Base-by-base conservation (phyloP, 306 rosid genomes). In the Vicia villosa region DNA sequence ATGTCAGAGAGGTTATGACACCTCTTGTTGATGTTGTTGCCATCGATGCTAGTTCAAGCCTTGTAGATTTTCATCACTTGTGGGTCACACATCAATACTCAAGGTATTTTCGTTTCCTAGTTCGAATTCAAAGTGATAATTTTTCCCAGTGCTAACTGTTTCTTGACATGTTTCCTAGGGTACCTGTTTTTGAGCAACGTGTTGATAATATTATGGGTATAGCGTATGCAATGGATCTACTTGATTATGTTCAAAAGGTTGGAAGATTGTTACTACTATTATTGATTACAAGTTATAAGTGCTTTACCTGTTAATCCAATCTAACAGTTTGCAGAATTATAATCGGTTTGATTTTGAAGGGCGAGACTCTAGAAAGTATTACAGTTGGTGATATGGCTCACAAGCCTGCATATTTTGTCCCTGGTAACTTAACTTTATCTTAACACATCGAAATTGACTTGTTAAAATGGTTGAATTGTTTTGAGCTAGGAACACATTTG, bases 31-130 rank as follows among this genome's bases (percentile, higher is more conserved):
- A 91, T 74, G 96, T 95, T 72, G 99, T 95, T 69, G 99, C 99
- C 71, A 95, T 95, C 14, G 97, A 91, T 85, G 84, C 86, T 22
- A 78, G 93, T 87, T 83, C 88, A 65, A 95, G 90, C 32, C 89
- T 95, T 22, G 84, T 95, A 54, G 97, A 91, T 78, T 95, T 95
- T 81, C 95, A 87, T 50, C 78, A 77, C 80, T 75, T 89, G 85
- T 95, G 97, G 99, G 84, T 87, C 66, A 89, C 97, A 74, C 99
- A 95, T 87, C 99, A 95, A 63, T 95, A 95, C 88, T 95, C 99
- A 62, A 95, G 99, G 97, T 89, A 85, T 65, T 41, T 41, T 66
- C 50, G 57, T 63, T 76, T 61, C 15, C 55, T 6, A 6, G 41
- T 47, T 72, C 26, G 13, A 68, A 65, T 54, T 64, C 32, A 66